A percentile compares a stretch with the other conserved stretches of the same genome.
Evolutionary conservation across 1,139 yeast genomes (phyloP).

Genomic region (Suhomyces coccinellae): DNA sequence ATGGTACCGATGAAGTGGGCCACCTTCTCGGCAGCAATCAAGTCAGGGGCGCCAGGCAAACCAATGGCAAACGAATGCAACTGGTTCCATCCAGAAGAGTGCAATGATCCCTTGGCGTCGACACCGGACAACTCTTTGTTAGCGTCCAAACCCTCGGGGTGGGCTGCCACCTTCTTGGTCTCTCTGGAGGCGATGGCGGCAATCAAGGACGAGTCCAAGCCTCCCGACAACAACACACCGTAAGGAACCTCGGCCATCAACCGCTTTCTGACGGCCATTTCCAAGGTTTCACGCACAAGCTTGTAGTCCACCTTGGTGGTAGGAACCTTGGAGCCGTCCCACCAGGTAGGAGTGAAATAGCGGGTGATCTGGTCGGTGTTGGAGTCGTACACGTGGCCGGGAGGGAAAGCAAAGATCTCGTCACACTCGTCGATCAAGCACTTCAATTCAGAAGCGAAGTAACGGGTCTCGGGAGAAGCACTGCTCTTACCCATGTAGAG

Average conservation of each 20-base stretch:
- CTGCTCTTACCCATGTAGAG: conserved; percentile 90
- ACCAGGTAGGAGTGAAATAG: conserved; percentile 92
- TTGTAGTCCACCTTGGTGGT: conserved; percentile 70
- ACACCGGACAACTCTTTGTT: conserved; percentile 81
- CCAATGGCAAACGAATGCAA: conserved; percentile 97
- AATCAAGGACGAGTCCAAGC: conserved; percentile 92
- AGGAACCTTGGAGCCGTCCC: conserved; percentile 79
- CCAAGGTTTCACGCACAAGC: conserved; percentile 75
- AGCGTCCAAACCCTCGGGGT: conserved; percentile 49
- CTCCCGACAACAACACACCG: conserved; percentile 96
- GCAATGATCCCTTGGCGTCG: conserved; percentile 82
- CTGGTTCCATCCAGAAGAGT: conserved; percentile 70
- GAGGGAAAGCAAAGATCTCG: conserved; percentile 90
- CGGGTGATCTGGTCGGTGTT: conserved; percentile 80
- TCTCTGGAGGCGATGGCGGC: conserved; percentile 98
- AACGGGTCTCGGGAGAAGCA: conserved; percentile 69
- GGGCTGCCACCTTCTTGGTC: conserved; percentile 71
- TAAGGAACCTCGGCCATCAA: conserved; percentile 99
- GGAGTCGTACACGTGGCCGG: conserved; percentile 96
- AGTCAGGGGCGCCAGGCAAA: conserved; percentile 96
- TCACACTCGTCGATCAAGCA: conserved; percentile 95
- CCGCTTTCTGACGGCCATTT: conserved; percentile 96
- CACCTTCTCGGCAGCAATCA: conserved; percentile 93
- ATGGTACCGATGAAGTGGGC: conserved; percentile 93
- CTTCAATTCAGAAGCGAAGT: conserved; percentile 92